phyloP scores from a whole-genome alignment of 805 yeast genomes.

The Kuraishia piskuri region DNA sequence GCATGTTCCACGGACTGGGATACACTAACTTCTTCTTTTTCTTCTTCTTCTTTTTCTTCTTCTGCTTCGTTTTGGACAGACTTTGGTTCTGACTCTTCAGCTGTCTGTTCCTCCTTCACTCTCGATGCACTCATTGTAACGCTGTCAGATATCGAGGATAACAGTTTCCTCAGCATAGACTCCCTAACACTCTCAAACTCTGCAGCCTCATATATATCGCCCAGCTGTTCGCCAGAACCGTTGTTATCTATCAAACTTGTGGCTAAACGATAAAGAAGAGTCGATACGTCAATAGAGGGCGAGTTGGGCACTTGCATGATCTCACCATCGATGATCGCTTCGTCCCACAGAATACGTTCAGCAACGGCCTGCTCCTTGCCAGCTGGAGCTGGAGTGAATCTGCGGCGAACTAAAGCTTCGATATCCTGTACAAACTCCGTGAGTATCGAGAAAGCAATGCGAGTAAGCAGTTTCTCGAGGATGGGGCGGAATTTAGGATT shows the following conservation, averaged over 20 bases:
- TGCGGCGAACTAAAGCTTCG: constrained; percentile 4
- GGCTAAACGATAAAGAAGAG: background rate
- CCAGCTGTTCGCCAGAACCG: constrained; percentile 22
- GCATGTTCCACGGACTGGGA: constrained; percentile 2
- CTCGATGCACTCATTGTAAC: background rate
- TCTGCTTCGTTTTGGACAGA: constrained; percentile 5
- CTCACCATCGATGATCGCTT: background rate
- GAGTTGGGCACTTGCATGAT: background rate
- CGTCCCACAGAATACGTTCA: background rate
- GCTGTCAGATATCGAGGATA: constrained; percentile 3
- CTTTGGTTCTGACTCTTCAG: constrained; percentile 1
- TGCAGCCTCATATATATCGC: constrained; percentile 15
- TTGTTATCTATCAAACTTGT: constrained; percentile 12
- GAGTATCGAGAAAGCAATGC: constrained; percentile 7
- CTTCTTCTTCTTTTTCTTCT: constrained; percentile 4
- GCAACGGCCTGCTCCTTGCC: background rate
- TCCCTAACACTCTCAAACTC: constrained; percentile 5
- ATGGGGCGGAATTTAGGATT: constrained; percentile 9
- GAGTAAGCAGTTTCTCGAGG: constrained; percentile 7
- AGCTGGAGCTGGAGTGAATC: constrained; percentile 6
- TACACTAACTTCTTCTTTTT: background rate
- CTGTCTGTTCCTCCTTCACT: constrained; percentile 4
- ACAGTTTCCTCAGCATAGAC: constrained; percentile 6
- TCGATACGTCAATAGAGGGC: constrained; percentile 1
- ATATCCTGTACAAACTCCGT: constrained; percentile 6